Evolutionary conservation across 306 rosid species (phyloP), one percentile per base, ranked within the genome.

Genomic region (Malus sieversii): DNA sequence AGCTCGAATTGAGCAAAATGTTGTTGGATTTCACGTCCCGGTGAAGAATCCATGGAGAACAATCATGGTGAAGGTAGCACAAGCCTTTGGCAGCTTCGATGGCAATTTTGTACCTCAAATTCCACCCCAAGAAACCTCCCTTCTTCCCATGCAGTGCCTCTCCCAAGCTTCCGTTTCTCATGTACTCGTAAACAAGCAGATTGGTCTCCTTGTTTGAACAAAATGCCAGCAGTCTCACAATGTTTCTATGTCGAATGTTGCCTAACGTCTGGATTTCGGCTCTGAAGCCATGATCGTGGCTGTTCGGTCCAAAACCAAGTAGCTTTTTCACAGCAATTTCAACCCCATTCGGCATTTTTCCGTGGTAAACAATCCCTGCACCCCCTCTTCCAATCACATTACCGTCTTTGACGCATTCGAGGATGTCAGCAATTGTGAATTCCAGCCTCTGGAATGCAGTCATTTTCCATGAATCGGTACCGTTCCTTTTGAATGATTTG

Each of bases 361-460:
- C 98, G 53, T 93, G 98, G 89, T 90, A 93, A 15, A 93, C 98
- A 10, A 90, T 88, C 63, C 98, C 98, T 1, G 98, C 98, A 22
- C 98, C 98, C 46, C 98, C 98, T 84, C 89, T 75, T 25, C 98
- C 98, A 4, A 93, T 89, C 70, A 86, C 98, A 44, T 90, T 93
- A 4, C 98, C 98, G 14, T 93, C 98, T 70, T 88, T 91, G 57
- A 93, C 89, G 46, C 97, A 93, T 82, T 93, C 96, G 4, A 93
- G 84, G 58, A 93, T 77, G 81, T 93, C 97, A 1, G 83, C 27
- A 19, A 88, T 91, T 3, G 84, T 82, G 95, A 93, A 90, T 12
- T 89, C 97, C 35, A 87, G 75, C 78, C 91, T 93, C 30, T 88
- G 87, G 45, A 93, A 93, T 4, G 91, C 75, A 0, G 97, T 93